Conservation (phyloP, 2,329 filamentous ascomycete genomes). For the Monilinia fructigena region DNA sequence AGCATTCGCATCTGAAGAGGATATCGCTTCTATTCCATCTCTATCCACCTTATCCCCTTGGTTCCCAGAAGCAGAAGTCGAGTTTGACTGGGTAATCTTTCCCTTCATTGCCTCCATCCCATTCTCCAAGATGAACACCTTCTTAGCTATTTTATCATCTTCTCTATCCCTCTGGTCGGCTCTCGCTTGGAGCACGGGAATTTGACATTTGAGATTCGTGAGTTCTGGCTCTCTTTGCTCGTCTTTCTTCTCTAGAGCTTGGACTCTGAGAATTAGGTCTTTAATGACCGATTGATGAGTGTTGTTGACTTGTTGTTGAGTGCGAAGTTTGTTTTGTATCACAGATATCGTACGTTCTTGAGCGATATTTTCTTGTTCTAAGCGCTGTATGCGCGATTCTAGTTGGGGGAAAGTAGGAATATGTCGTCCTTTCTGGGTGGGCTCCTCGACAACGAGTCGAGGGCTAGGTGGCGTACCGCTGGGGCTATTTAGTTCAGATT, state of each 20-base stretch:
- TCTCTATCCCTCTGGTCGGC: background rate
- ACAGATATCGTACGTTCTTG: constrained; percentile 13
- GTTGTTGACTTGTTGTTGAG: constrained; percentile 19
- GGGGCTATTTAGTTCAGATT: constrained; percentile 3
- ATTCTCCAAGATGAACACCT: background rate
- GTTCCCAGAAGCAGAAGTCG: background rate
- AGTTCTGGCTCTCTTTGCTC: background rate
- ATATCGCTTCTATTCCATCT: background rate
- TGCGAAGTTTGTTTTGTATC: constrained; percentile 8
- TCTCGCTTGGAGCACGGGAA: background rate
- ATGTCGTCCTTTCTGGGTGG: background rate
- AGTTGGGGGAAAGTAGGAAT: background rate
- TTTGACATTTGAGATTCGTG: background rate
- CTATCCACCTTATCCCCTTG: too few species aligned
- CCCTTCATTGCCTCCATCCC: background rate
- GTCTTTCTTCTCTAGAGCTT: constrained; percentile 13
- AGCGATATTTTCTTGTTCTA: constrained; percentile 11
- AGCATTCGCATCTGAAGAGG: background rate
- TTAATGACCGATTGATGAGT: constrained; percentile 17
- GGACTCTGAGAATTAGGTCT: constrained; percentile 14
- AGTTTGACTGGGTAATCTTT: background rate
- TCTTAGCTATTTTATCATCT: too few species aligned
- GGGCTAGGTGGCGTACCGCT: background rate
- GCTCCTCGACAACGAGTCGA: background rate
- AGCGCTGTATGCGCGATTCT: background rate